Evolutionary conservation across 345 rosid species (phyloP), one percentile per base, ranked within the genome.

Genomic region (Fremontodendron californicum): DNA sequence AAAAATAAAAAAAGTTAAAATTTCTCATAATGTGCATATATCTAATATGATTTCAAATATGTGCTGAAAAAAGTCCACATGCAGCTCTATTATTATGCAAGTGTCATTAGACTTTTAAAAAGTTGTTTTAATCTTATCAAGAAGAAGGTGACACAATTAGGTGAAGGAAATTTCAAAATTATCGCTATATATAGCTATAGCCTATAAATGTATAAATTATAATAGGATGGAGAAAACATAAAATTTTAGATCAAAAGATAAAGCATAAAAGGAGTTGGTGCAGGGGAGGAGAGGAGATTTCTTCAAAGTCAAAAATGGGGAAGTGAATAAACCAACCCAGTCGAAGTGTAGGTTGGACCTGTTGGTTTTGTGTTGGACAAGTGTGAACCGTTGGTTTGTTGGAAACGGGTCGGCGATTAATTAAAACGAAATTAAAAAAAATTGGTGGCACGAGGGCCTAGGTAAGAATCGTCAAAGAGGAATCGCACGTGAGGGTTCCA

Each of bases 401-500:
- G 67, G 45, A 13, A 19, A 45, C 21, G 74, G 42, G 79, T 71
- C 83, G 84, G 83, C 81, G 82, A 79, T 71, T 77, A 65, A 45
- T 64, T 19, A 35, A 70, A 21, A 16, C 21, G 74, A 33, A 33
- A 33, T 33, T 33, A 33, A 27, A 25, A 0, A 48, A 70, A 60
- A 54, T 0, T 13, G 58, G 18, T 9, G 80, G 81, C 84, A 74
- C 75, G 82, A 55, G 45, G 45, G 35, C 37, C 31, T 27, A 79
- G 66, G 66, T 9, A 15, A 73, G 67, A 74, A 67, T 75, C 19
- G 78, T 79, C 81, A 77, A 77, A 83, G 74, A 13, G 33, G 51
- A 40, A 79, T 75, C 79, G 82, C 90, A 88, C 87, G 89, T 84
- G 89, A 82, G 42, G 82, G 84, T 15, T 48, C 66, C 71, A 15